Conservation (phyloP, 495 filamentous ascomycete genomes). For the Penicillium daleae region DNA sequence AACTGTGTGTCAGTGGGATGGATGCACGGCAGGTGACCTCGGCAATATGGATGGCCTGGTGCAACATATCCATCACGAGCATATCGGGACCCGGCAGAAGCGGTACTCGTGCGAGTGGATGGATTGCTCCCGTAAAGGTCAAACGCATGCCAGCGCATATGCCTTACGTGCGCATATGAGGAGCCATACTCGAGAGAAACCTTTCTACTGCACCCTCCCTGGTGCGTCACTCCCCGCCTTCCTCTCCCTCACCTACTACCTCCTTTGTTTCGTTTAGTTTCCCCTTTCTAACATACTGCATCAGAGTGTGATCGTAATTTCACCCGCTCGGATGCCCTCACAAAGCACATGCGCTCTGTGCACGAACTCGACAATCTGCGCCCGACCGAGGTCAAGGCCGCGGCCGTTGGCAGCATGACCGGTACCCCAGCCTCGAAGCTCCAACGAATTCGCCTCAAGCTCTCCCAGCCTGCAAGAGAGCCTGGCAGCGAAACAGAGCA, state of each 20-base stretch:
- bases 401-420: conserved; percentile 30
- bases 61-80: conserved; percentile 88
- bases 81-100: conserved; percentile 81
- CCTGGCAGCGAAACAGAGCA: conserved; percentile 49
- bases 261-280: neutral
- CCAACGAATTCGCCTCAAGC: conserved; percentile 70
- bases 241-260: neutral
- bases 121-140: conserved; percentile 83
- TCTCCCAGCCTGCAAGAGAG: conserved; percentile 54
- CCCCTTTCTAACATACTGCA: conserved; percentile 5
- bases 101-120: conserved; percentile 95
- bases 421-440: conserved; percentile 58
- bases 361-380: conserved; percentile 94
- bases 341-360: conserved; percentile 98
- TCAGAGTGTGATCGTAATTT: conserved; percentile 98
- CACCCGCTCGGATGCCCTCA: conserved; percentile 92
- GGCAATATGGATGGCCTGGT: conserved; percentile 94
- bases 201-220: conserved; percentile 92
- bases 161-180: conserved; percentile 95
- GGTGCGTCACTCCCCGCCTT: conserved; percentile 57
- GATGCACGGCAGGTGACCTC: conserved; percentile 77
- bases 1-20: conserved; percentile 86
- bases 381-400: conserved; percentile 78
- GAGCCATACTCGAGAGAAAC: conserved; percentile 97
- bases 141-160: conserved; percentile 92